These are phyloP conservation scores for Globisporangium canariense DNA, from an alignment of 352 stramenopile species.

Conservation along the genomic window DNA sequence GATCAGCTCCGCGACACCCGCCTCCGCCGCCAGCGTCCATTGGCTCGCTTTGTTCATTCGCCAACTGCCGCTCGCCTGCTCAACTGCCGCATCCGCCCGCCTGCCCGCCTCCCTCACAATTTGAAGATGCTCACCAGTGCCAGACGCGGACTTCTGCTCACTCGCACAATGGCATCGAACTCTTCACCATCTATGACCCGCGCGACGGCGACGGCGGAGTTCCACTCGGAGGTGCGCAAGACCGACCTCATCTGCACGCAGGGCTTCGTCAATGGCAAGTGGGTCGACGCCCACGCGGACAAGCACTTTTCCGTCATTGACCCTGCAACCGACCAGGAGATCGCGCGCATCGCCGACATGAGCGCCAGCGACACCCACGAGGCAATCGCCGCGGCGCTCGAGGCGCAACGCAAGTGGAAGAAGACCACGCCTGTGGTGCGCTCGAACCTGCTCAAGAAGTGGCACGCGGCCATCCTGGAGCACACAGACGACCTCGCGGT, in stretches of 20 bases:
- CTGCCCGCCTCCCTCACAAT: not conserved
- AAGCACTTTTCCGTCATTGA: slow-evolving; percentile 66
- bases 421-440: slow-evolving; percentile 65
- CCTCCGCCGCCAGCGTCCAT: not conserved
- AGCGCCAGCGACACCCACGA: slow-evolving; percentile 56
- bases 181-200: slow-evolving; percentile 9
- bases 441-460: slow-evolving; percentile 77
- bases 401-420: slow-evolving; percentile 69
- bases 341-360: slow-evolving; percentile 75
- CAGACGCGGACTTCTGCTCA: slow-evolving; percentile 9
- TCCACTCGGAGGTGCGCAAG: slow-evolving; percentile 60
- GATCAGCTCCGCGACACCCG: not conserved
- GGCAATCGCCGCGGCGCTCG: slow-evolving; percentile 64
- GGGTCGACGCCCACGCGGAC: slow-evolving; percentile 57
- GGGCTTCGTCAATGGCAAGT: slow-evolving; percentile 77
- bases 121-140: slow-evolving; percentile 14
- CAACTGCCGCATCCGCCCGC: not conserved
- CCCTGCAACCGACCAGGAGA: slow-evolving; percentile 71
- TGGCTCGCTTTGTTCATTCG: slow-evolving; percentile 18
- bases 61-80: slow-evolving; percentile 20
- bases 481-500: slow-evolving; percentile 77
- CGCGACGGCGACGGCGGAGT: slow-evolving; percentile 10
- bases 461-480: slow-evolving; percentile 62
- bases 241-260: slow-evolving; percentile 68
- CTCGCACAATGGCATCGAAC: slow-evolving; percentile 5